Evolutionary conservation across 164 flowering plant species (phyloP).

Genomic region (Sextonia rubra): DNA sequence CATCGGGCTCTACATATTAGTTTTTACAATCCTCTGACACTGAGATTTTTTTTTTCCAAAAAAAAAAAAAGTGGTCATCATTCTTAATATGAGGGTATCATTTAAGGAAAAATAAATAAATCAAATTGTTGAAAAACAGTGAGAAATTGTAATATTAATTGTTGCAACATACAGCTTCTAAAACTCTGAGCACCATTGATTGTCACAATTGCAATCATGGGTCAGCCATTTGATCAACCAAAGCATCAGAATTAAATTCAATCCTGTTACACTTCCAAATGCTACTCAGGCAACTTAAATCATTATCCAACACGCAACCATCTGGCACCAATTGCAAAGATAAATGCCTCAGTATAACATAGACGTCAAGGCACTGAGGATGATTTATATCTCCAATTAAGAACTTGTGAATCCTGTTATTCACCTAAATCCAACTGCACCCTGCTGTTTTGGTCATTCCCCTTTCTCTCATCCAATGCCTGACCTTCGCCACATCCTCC

Average conservation of each 20-base stretch:
- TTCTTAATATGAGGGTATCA: neutral
- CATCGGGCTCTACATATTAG: too few relatives aligned
- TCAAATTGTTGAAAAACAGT: neutral
- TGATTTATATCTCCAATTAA: slow-evolving; percentile 9
- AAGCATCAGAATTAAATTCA: neutral
- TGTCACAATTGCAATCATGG: too few relatives aligned
- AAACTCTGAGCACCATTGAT: too few relatives aligned
- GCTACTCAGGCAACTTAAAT: neutral
- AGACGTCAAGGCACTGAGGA: neutral
- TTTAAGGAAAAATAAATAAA: neutral
- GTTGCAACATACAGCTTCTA: too few relatives aligned
- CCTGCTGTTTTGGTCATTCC: slow-evolving; percentile 11
- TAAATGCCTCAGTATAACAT: slow-evolving; percentile 3
- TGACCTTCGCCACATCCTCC: slow-evolving; percentile 11
- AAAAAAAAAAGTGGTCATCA: too few relatives aligned
- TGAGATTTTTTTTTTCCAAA: too few relatives aligned
- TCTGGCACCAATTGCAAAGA: slow-evolving; percentile 8
- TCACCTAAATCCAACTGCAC: slow-evolving; percentile 15
- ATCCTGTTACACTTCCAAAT: neutral
- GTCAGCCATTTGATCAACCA: neutral
- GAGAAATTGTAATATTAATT: too few relatives aligned
- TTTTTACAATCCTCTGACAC: too few relatives aligned
- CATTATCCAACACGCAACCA: neutral
- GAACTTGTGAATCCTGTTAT: neutral
- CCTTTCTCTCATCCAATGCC: slow-evolving; percentile 8